A percentile compares a stretch with the other conserved stretches of the same genome.
These are phyloP conservation scores for Sporobolomyces pararoseus DNA, from an alignment of 768 basidiomycete genomes.

Conservation along the genomic window DNA sequence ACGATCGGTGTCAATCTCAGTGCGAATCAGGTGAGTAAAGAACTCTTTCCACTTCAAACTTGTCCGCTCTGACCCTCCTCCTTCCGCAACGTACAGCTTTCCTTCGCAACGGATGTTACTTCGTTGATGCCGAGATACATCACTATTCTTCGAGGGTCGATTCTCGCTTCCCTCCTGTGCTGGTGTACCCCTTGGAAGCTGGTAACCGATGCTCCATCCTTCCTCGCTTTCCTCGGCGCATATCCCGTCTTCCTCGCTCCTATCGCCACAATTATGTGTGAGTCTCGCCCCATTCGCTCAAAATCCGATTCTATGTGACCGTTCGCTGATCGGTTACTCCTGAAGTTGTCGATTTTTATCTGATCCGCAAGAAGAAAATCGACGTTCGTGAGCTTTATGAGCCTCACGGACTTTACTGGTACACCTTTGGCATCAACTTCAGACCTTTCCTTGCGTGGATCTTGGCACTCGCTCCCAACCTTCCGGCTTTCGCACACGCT, in stretches of 20 bases:
- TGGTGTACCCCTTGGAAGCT: slow-evolving; percentile 47
- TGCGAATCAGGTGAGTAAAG: neutral
- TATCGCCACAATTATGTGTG: slow-evolving; percentile 44
- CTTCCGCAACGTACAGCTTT: slow-evolving; percentile 44
- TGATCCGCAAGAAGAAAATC: slow-evolving; percentile 39
- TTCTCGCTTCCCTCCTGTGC: slow-evolving; percentile 45
- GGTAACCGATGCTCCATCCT: slow-evolving; percentile 41
- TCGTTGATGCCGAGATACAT: slow-evolving; percentile 46
- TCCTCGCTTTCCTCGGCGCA: slow-evolving; percentile 45
- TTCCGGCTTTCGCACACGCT: slow-evolving; percentile 47
- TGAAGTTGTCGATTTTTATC: slow-evolving; percentile 40
- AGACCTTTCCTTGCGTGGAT: slow-evolving; percentile 45
- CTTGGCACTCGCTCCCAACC: slow-evolving; percentile 45
- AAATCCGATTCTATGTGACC: too few relatives aligned
- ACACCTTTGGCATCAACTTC: slow-evolving; percentile 46
- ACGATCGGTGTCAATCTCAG: slow-evolving; percentile 21
- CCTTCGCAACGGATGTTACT: slow-evolving; percentile 47
- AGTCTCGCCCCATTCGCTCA: too few relatives aligned
- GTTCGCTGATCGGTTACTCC: too few relatives aligned
- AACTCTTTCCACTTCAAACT: neutral
- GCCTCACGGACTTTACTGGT: slow-evolving; percentile 45
- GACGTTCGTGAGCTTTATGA: slow-evolving; percentile 43
- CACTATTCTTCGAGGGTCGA: slow-evolving; percentile 46
- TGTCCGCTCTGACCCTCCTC: neutral
- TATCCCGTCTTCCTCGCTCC: slow-evolving; percentile 47